Percentiles rank a stretch among this genome's conserved stretches.
These are phyloP conservation scores for Saksenaea vasiformis DNA, from an alignment of 371 early-diverging fungal genomes.

Conservation along the genomic window DNA sequence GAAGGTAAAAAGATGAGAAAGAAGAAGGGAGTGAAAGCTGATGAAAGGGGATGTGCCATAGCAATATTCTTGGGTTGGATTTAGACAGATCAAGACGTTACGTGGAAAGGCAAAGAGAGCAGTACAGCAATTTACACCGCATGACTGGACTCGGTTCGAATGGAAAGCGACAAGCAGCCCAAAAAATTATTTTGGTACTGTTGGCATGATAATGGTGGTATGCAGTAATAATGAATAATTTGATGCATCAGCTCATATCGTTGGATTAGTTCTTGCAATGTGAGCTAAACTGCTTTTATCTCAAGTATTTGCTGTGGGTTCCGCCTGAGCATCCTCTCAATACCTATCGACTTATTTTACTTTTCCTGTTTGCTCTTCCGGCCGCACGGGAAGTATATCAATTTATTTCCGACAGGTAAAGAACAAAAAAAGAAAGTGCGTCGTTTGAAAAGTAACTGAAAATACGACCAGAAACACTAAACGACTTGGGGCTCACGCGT, in stretches of 20 bases:
- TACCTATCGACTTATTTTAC: conserved; percentile 72
- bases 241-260: neutral
- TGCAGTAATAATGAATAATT: neutral
- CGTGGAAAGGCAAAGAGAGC: conserved; percentile 88
- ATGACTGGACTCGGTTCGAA: conserved; percentile 90
- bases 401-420: conserved; percentile 78
- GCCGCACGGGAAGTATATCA: conserved; percentile 91
- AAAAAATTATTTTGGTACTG: conserved; percentile 73
- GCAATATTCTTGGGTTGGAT: conserved; percentile 91
- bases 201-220: conserved; percentile 64
- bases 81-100: conserved; percentile 79
- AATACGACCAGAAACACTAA: conserved; percentile 51
- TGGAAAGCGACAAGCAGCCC: conserved; percentile 86
- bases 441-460: neutral
- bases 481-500: conserved; percentile 86
- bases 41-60: conserved; percentile 12
- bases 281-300: conserved; percentile 93
- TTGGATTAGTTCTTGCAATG: conserved; percentile 53
- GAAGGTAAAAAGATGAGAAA: conserved; percentile 58
- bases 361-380: conserved; percentile 86
- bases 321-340: conserved; percentile 89
- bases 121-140: conserved; percentile 93
- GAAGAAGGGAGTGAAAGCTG: neutral
- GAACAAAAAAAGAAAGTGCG: conserved; percentile 7
- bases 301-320: conserved; percentile 93